Percentiles rank a stretch among this genome's conserved stretches.
Conservation (phyloP, 176 grass and related monocot genomes). For the Melocanna baccifera region DNA sequence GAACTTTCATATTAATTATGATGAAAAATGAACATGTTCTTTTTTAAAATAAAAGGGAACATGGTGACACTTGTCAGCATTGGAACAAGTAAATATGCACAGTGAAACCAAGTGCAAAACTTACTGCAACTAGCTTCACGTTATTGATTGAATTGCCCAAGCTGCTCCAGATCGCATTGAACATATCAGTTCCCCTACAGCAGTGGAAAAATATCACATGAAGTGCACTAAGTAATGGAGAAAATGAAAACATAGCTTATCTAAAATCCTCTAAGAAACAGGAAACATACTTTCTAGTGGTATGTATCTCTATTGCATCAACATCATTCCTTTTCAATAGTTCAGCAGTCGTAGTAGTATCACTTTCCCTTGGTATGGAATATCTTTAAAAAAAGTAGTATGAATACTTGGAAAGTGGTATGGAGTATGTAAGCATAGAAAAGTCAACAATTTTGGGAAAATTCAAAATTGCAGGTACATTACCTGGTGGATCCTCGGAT, state of each 20-base stretch:
- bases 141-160: slow-evolving; percentile 56
- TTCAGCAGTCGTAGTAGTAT: slow-evolving; percentile 62
- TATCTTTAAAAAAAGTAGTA: too few species aligned
- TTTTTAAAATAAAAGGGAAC: too few species aligned
- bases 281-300: slow-evolving; percentile 61
- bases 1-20: slow-evolving; percentile 8
- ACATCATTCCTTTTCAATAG: slow-evolving; percentile 78
- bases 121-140: slow-evolving; percentile 79
- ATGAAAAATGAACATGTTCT: background rate
- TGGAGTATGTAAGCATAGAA: too few species aligned
- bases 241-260: slow-evolving; percentile 5
- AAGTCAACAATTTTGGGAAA: too few species aligned
- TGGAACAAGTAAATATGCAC: slow-evolving; percentile 3
- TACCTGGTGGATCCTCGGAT: too few species aligned
- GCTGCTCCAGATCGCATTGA: slow-evolving; percentile 73
- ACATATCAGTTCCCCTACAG: slow-evolving; percentile 68
- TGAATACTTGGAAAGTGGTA: too few species aligned
- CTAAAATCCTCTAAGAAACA: background rate
- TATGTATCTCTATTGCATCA: slow-evolving; percentile 95
- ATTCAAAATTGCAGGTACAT: too few species aligned
- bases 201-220: slow-evolving; percentile 20
- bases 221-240: slow-evolving; percentile 4
- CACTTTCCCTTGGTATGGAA: too few species aligned
- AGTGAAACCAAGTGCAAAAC: slow-evolving; percentile 22
- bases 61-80: slow-evolving; percentile 18